Conservation (phyloP, 1,284 basidiomycete genomes). For the Ustilago xerochloae region DNA sequence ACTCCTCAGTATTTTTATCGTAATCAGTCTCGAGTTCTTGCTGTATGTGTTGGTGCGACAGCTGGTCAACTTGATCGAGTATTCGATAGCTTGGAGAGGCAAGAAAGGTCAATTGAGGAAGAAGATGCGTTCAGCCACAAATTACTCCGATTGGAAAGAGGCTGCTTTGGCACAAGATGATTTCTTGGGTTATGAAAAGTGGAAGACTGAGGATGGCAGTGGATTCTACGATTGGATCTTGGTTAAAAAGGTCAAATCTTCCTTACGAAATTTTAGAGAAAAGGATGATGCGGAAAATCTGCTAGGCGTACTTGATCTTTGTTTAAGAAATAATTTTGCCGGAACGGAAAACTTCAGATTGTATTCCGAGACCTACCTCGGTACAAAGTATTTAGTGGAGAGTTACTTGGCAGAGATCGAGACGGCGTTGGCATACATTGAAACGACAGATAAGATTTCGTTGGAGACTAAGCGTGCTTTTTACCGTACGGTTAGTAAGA, state of each 20-base stretch:
- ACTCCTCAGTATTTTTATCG: slow-evolving; percentile 79
- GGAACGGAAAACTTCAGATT: slow-evolving; percentile 89
- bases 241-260: slow-evolving; percentile 62
- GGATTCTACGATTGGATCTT: slow-evolving; percentile 67
- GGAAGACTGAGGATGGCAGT: slow-evolving; percentile 62
- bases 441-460: slow-evolving; percentile 72
- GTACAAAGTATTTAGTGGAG: slow-evolving; percentile 63
- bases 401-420: slow-evolving; percentile 60
- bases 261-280: slow-evolving; percentile 76
- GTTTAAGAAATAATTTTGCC: slow-evolving; percentile 91
- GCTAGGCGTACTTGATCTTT: slow-evolving; percentile 91
- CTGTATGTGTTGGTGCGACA: slow-evolving; percentile 86
- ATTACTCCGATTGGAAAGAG: slow-evolving; percentile 83
- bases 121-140: slow-evolving; percentile 78
- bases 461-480: slow-evolving; percentile 90
- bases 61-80: slow-evolving; percentile 73
- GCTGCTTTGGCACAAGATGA: slow-evolving; percentile 83
- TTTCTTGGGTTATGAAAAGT: slow-evolving; percentile 56
- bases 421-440: slow-evolving; percentile 48
- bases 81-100: slow-evolving; percentile 77
- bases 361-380: slow-evolving; percentile 81
- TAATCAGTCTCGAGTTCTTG: slow-evolving; percentile 87
- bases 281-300: slow-evolving; percentile 76
- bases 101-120: slow-evolving; percentile 81
- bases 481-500: slow-evolving; percentile 87